Evolutionary conservation across 805 yeast genomes (phyloP), one percentile per base, ranked within the genome.

Genomic region (Pichia kluyveri): DNA sequence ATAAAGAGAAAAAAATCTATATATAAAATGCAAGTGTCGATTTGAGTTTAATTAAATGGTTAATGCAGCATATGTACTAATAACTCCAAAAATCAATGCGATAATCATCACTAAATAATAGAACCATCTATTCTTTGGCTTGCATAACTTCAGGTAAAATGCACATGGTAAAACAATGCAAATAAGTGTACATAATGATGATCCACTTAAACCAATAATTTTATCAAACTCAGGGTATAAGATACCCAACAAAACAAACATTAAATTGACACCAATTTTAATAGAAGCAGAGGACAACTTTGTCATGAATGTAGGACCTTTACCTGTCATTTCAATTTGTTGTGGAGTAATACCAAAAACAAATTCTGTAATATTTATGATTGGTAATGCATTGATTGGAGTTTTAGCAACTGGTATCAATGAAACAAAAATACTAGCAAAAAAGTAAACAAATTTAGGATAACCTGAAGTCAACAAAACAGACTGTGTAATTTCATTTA

Each of bases 331-430:
- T 19, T 52, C 54, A 15, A 57, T 17, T 49, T 59, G 65, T 46
- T 60, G 65, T 12, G 56, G 54, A 1, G 68, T 60, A 8, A 66
- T 47, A 15, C 62, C 66, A 43, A 57, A 52, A 56, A 62, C 51
- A 46, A 64, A 70, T 57, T 86, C 96, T 32, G 86, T 60, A 3
- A 89, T 83, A n/a, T 87, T 74, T 37, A 87, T 81, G 42, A 89
- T 83, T 0, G 96, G 96, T 58, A 87, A 75, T 8, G 95, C 91
- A 62, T 83, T 85, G 49, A 88, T 72, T 5, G 96, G 96, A 0
- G 91, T 81, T 59, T 89, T 89, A 4, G 96, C 89, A 37, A 88
- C 68, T 2, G 96, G 96, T 18, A 89, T 80, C 42, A 86, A 61
- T 17, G 95, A 82, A 67, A 88, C 85, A 48, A 86, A 70, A 0